phyloP scores from a whole-genome alignment of 805 yeast species.

The Myxozyma lipomycoides region DNA sequence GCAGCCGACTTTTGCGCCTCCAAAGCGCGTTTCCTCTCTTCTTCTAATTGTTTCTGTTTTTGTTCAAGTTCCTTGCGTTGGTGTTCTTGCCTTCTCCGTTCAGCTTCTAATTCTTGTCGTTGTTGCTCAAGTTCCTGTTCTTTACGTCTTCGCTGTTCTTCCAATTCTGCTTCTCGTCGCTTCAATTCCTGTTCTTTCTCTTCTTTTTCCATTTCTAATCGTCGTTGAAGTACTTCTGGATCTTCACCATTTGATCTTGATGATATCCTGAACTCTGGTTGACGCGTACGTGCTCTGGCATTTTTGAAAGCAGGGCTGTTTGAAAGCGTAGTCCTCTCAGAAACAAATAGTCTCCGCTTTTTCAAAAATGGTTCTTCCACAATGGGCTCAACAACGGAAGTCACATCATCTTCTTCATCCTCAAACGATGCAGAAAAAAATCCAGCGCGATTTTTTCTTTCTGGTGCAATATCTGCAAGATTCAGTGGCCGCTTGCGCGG shows the following conservation, averaged over 20 bases:
- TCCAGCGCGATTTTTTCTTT: slow-evolving; percentile 36
- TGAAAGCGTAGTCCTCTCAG: slow-evolving; percentile 4
- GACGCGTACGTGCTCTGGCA: slow-evolving; percentile 1
- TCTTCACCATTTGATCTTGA: slow-evolving; percentile 13
- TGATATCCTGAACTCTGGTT: slow-evolving; percentile 3
- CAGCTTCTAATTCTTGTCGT: slow-evolving; percentile 15
- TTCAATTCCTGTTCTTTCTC: slow-evolving; percentile 9
- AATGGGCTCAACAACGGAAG: slow-evolving; percentile 28
- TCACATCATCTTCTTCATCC: slow-evolving; percentile 32
- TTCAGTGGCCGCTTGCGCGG: slow-evolving; percentile 27
- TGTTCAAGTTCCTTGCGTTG: slow-evolving; percentile 7
- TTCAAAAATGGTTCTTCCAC: slow-evolving; percentile 27
- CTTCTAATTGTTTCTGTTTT: slow-evolving; percentile 5
- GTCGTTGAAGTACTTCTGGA: slow-evolving; percentile 17
- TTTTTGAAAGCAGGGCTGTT: slow-evolving; percentile 1
- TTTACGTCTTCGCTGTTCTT: slow-evolving; percentile 5
- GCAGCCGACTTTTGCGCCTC: not conserved
- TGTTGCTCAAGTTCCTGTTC: slow-evolving; percentile 15
- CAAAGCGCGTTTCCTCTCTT: not conserved
- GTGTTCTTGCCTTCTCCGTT: slow-evolving; percentile 9
- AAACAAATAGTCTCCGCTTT: slow-evolving; percentile 16
- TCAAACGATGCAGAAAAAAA: slow-evolving; percentile 37
- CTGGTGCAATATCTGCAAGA: slow-evolving; percentile 30
- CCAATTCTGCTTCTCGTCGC: slow-evolving; percentile 16
- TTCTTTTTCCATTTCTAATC: slow-evolving; percentile 16